Base-by-base conservation (phyloP, 176 grass and related monocot genomes). In the Musa troglodytarum region DNA sequence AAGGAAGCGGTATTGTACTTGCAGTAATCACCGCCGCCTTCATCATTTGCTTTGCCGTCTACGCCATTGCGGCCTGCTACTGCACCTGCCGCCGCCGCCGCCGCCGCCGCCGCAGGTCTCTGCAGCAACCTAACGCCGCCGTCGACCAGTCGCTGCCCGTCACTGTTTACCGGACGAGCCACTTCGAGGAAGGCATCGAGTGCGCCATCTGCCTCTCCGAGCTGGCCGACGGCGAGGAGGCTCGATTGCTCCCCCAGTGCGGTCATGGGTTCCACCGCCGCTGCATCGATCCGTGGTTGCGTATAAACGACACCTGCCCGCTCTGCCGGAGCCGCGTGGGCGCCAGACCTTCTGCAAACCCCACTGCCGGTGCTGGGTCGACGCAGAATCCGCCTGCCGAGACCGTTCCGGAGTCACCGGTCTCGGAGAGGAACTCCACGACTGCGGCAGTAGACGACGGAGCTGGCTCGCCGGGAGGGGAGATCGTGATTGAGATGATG, bases 231-330 rank as follows among this genome's bases (percentile, higher is more conserved):
- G 92, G 88, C 77, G 92, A 96, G 83, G 90, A 96, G 79, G 77
- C 85, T 50, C 84, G 92, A 2, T 8, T 81, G 75, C 82, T 96
- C 52, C 88, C 88, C 76, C 91, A 96, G 80, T 96, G 92, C 83
- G 83, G 1, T 28, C 92, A 96, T 55, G 70, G 88, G 0, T 96
- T 91, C 76, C 92, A 96, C 76, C 78, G 88, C 0, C 84, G 85
- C 14, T 96, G 92, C 83, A 89, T 96, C 68, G 92, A 96, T 81
- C 91, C 85, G 92, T 96, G 92, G 92, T 91, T 96, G 78, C 92
- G 87, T 66, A 88, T 88, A 2, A 88, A 96, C 64, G 84, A 85
- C 50, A 96, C 92, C 68, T 96, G 92, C 78, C 92, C 92, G 14
- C 83, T 96, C 70, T 96, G 92, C 82, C 92, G 92, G 53, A 83